Percentiles rank a stretch among this genome's conserved stretches.
phyloP scores from a whole-genome alignment of 305 asterid genomes.

The Fraxinus sp. region DNA sequence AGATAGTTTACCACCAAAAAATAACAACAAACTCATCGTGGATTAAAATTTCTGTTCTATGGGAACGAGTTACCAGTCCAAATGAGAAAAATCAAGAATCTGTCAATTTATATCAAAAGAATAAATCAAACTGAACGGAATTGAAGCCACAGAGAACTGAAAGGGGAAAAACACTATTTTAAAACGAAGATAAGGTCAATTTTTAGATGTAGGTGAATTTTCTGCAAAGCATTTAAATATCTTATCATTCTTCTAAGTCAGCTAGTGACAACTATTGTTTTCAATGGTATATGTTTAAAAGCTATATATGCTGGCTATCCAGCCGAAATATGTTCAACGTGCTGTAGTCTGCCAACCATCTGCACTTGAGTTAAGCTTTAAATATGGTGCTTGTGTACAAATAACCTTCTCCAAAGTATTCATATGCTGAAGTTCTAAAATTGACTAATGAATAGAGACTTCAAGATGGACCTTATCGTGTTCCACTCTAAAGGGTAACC shows the following conservation, averaged over 20 bases:
- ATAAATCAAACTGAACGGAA: not conserved
- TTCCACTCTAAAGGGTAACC: constrained; percentile 9
- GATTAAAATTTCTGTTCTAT: constrained; percentile 7
- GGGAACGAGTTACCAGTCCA: constrained; percentile 13
- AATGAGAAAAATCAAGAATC: not conserved
- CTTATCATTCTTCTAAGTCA: constrained; percentile 1
- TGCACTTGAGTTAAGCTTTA: constrained; percentile 21
- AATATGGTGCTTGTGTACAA: not conserved
- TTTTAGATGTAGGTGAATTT: not conserved
- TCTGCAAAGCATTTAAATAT: constrained; percentile 9
- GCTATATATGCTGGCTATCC: not conserved
- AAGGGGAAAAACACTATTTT: not conserved
- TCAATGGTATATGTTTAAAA: not conserved
- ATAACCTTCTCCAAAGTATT: constrained; percentile 18
- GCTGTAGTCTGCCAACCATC: constrained; percentile 4
- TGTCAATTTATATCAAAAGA: not conserved
- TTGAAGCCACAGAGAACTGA: not conserved
- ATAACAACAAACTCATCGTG: not conserved
- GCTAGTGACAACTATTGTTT: constrained; percentile 2
- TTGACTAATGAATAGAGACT: not conserved
- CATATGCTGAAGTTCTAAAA: constrained; percentile 2
- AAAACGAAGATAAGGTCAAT: not conserved
- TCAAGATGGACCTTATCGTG: not conserved
- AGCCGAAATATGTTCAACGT: not conserved
- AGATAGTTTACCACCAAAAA: constrained; percentile 10